Percentiles rank a stretch among this genome's conserved stretches.
Evolutionary conservation across 2,329 filamentous ascomycete species (phyloP).

Genomic region (Penicillium sp.): DNA sequence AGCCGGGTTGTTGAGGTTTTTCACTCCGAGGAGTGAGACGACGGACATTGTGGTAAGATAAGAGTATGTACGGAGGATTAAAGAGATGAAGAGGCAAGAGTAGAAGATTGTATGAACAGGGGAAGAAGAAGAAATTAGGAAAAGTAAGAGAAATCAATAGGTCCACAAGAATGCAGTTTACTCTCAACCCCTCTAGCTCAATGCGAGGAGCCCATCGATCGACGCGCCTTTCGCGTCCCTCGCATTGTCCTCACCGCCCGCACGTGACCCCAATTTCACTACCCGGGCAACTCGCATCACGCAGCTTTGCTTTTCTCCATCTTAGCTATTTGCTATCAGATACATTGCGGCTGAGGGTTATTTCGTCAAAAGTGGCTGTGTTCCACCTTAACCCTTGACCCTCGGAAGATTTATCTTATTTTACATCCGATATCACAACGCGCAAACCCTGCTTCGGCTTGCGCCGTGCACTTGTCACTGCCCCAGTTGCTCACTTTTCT

Average conservation of each 20-base stretch:
- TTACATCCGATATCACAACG: not conserved
- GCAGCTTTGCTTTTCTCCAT: not conserved
- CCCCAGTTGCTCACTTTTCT: not conserved
- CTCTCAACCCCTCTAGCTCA: constrained; percentile 16
- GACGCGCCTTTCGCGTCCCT: constrained; percentile 31
- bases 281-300: constrained; percentile 9
- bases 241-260: constrained; percentile 32
- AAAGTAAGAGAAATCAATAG: constrained; percentile 20
- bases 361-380: constrained; percentile 9
- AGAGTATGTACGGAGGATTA: constrained; percentile 16
- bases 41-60: constrained; percentile 71
- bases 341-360: constrained; percentile 4
- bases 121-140: constrained; percentile 15
- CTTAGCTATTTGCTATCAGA: not conserved
- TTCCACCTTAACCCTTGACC: not conserved
- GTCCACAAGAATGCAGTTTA: constrained; percentile 24
- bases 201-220: constrained; percentile 22
- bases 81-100: constrained; percentile 12
- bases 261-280: constrained; percentile 28
- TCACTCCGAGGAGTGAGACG: constrained; percentile 91
- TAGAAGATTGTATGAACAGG: constrained; percentile 4
- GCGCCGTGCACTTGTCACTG: not conserved
- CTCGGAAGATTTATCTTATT: not conserved
- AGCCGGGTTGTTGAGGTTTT: constrained; percentile 95
- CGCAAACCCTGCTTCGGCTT: constrained; percentile 6